Percentiles rank a stretch among this genome's conserved stretches.
These are phyloP conservation scores for Lumnitzera racemosa DNA, from an alignment of 345 rosid genomes.

Conservation along the genomic window DNA sequence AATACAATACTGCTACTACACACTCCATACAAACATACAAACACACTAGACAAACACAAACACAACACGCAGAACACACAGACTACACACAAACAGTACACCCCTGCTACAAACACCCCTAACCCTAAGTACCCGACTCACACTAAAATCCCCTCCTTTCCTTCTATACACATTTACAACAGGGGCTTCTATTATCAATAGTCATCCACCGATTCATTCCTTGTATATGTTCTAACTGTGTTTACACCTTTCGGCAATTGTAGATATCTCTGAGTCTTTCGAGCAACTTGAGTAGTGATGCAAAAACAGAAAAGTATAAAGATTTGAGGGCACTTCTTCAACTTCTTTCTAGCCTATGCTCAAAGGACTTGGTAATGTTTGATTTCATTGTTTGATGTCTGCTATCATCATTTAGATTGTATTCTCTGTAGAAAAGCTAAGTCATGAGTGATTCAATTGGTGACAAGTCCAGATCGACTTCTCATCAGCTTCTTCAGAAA, in stretches of 20 bases:
- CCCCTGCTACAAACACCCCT: too few species aligned
- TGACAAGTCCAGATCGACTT: slow-evolving; percentile 64
- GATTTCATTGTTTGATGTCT: background rate
- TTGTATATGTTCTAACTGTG: background rate
- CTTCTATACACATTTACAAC: too few species aligned
- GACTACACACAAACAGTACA: too few species aligned
- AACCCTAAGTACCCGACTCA: too few species aligned
- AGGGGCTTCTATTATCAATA: too few species aligned
- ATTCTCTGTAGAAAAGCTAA: background rate
- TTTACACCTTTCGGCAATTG: slow-evolving; percentile 4
- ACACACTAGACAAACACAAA: too few species aligned
- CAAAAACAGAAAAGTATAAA: slow-evolving; percentile 75
- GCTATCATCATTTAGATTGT: background rate
- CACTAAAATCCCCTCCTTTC: too few species aligned
- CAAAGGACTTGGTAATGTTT: slow-evolving; percentile 71
- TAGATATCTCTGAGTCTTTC: slow-evolving; percentile 78
- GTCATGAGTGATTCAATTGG: slow-evolving; percentile 3
- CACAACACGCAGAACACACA: too few species aligned
- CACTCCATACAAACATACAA: too few species aligned
- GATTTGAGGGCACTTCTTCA: slow-evolving; percentile 96
- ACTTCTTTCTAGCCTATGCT: slow-evolving; percentile 88
- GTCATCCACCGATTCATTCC: too few species aligned
- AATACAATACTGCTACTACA: too few species aligned
- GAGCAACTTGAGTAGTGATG: slow-evolving; percentile 75
- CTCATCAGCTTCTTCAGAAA: slow-evolving; percentile 71